These are phyloP conservation scores for Beauveria medogensis DNA, from an alignment of 2,329 filamentous ascomycete genomes.

Conservation along the genomic window DNA sequence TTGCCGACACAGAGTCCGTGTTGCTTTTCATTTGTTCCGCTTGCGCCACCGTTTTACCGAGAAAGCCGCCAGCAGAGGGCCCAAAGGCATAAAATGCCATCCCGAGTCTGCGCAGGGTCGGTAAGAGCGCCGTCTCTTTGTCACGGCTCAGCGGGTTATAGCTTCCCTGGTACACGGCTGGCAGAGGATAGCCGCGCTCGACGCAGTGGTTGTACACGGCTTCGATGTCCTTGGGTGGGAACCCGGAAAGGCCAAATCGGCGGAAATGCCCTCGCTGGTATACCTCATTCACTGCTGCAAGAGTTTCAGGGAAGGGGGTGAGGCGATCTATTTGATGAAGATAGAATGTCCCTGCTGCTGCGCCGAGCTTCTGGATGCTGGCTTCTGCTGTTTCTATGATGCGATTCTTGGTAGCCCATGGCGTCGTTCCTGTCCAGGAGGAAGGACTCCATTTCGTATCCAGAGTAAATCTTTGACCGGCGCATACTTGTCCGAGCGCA, in stretches of 20 bases:
- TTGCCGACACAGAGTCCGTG: conserved; percentile 5
- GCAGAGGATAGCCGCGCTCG: conserved; percentile 8
- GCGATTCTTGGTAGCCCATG: conserved; percentile 11
- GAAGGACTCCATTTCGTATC: conserved; percentile 16
- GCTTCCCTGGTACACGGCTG: conserved; percentile 13
- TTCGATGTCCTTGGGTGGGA: conserved; percentile 11
- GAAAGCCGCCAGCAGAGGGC: conserved; percentile 14
- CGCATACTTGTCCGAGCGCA: conserved; percentile 10
- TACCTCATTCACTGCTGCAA: conserved; percentile 12
- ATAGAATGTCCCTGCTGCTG: conserved; percentile 12
- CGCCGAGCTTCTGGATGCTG: conserved; percentile 11
- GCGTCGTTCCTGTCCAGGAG: conserved; percentile 11
- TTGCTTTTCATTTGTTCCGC: conserved; percentile 5
- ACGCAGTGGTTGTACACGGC: conserved; percentile 11
- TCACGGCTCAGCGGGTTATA: conserved; percentile 12
- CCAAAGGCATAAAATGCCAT: conserved; percentile 16
- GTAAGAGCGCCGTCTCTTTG: conserved; percentile 12
- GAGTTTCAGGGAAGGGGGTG: conserved; percentile 13
- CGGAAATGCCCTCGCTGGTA: conserved; percentile 11
- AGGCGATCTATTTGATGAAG: conserved; percentile 13
- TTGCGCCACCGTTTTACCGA: conserved; percentile 13
- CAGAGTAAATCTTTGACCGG: conserved; percentile 12
- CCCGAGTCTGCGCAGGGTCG: conserved; percentile 11
- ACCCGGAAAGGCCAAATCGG: conserved; percentile 14
- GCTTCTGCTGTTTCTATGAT: conserved; percentile 12